Base-by-base conservation (phyloP, 2,329 filamentous ascomycete genomes). In the Davidsoniella virescens region DNA sequence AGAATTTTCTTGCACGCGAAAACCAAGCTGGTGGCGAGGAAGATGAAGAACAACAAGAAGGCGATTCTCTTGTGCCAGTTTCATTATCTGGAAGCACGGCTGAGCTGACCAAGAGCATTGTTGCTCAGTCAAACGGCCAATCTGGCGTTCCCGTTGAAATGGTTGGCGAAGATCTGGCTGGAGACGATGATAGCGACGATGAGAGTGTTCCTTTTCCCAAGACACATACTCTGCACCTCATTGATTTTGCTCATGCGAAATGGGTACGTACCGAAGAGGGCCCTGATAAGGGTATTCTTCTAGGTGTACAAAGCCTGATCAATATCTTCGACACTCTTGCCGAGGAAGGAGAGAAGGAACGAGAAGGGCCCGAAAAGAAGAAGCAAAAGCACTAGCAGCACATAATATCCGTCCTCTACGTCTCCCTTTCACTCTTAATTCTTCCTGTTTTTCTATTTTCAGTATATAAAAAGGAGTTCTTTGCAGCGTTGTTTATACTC, bases 181-280 rank as follows among this genome's bases (percentile, higher is more conserved):
- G 33, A 59, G 49, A 61, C 60, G 16, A 62, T 62, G 6, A 49
- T 3, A 65, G 66, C 1, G 68, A 72, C 2, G 71, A 71, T 3
- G 75, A 80, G 2, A 71, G 76, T 10, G 63, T 63, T 38, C 64
- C 66, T 0, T 61, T 63, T 1, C 64, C 68, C 1, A 69, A 69
- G 2, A 76, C 94, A 41, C 86, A 82, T 59, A 75, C 78, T 10
- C 71, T 95, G 46, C 92, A 90, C 61, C 72, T 98, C 55, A 98
- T 98, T 58, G 92, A 98, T 63, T 98, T 98, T 71, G 92, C 92
- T 1, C 92, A 98, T 64, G 92, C 92, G 9, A 67, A 71, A 46
- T 96, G 83, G 80, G 82, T 78, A 1, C 83, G 85, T 0, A 86
- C 87, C 1, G 67, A 82, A 58, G 47, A 53, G 23, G 90, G 90